Conservation (phyloP, 805 yeast genomes). For the Yamadazyma laniorum region DNA sequence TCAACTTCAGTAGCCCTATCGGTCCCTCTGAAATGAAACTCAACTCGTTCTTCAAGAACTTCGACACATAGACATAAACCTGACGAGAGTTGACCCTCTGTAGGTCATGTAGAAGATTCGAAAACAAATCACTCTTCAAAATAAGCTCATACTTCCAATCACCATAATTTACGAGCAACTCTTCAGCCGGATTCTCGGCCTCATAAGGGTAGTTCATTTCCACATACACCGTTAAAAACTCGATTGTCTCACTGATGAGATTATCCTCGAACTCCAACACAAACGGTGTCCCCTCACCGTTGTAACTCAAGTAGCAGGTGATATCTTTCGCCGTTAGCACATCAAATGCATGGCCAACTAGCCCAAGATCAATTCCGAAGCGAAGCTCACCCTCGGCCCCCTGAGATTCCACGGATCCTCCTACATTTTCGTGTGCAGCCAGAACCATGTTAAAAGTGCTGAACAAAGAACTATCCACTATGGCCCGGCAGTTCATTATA, state of each 20-base stretch:
- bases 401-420: neutral
- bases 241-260: constrained; percentile 40
- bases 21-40: constrained; percentile 67
- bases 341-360: constrained; percentile 35
- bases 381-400: constrained; percentile 12
- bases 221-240: constrained; percentile 36
- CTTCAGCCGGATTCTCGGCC: constrained; percentile 18
- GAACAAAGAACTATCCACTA: constrained; percentile 39
- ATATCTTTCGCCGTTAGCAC: constrained; percentile 30
- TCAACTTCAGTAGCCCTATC: constrained; percentile 67
- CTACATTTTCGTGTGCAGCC: neutral
- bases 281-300: constrained; percentile 40
- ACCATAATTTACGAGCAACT: constrained; percentile 25
- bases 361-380: constrained; percentile 37
- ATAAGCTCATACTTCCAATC: constrained; percentile 36
- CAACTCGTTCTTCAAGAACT: constrained; percentile 35
- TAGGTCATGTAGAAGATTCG: constrained; percentile 35
- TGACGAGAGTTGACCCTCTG: constrained; percentile 35
- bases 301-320: constrained; percentile 35
- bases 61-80: constrained; percentile 32
- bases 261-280: constrained; percentile 42
- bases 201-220: constrained; percentile 29
- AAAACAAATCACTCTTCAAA: constrained; percentile 37
- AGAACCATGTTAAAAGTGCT: constrained; percentile 23
- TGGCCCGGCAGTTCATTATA: constrained; percentile 31